Base-by-base conservation (phyloP, 768 basidiomycete genomes). In the Suillus lakei region DNA sequence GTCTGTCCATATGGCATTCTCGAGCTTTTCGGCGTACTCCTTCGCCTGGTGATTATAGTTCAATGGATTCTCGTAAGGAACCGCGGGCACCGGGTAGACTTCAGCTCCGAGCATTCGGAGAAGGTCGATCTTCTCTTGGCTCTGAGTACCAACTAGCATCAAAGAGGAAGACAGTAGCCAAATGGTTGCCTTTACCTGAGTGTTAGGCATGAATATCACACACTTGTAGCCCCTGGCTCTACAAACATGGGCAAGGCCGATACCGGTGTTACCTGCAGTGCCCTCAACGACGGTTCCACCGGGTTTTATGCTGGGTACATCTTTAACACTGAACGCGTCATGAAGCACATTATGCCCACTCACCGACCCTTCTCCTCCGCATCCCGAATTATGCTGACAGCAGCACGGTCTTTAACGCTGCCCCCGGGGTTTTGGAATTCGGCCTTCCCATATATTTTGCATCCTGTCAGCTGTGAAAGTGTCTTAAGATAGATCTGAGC, bases 31-130 rank as follows among this genome's bases (percentile, higher is more conserved):
- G 39, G 98, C 96, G 66, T 89, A 92, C 68, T 95, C 92, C 53
- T 90, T 88, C 34, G 97, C 98, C 79, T 96, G 95, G 80, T 99
- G 97, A 77, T 99, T 99, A 83, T 98, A 99, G 81, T 99, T 99
- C 66, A 83, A 77, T 3, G 96, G 95, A 78, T 99, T 90, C 72
- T 98, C 96, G 75, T 92, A 98, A 13, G 98, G 89, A 36, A 99
- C 97, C 1, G 96, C 96, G 18, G 97, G 95, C 2, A 99, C 98
- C 34, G 97, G 93, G 71, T 93, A 83, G 36, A 99, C 97, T 70
- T 99, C 97, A 5, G 98, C 96, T 34, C 98, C 98, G 28, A 99
- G 86, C 97, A 99, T 97, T 63, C 90, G 89, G 63, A 99, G 84
- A 34, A 99, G 88, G 78, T 99, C 97, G 61, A 99, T 98, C 82